Base-by-base conservation (phyloP, 2,329 filamentous ascomycete species). In the Raffaelea arxii region DNA sequence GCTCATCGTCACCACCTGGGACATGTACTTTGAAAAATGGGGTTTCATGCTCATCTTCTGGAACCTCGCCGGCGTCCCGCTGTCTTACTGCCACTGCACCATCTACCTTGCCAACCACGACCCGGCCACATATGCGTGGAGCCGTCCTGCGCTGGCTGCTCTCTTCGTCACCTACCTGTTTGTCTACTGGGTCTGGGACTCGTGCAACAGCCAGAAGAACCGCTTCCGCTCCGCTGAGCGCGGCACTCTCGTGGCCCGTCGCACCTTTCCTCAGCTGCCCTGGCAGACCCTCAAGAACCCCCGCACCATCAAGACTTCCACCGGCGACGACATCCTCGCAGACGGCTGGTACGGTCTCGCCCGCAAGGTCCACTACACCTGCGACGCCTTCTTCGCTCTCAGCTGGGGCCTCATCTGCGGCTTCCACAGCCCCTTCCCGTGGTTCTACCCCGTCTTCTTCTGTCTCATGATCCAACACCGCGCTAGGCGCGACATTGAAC, bases 11-110 rank as follows among this genome's bases (percentile, higher is more conserved):
- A 82, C 82, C 12, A 87, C 84, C 39, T 91, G 86, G 81, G 86
- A 92, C 61, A 90, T 92, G 80, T 90, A 89, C 69, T 87, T 85
- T 58, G 86, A 91, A 69, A 90, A 91, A 68, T 86, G 83, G 75
- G 86, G 86, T 48, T 91, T 90, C 70, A 89, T 91, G 84, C 75
- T 91, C 51, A 88, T 88, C 62, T 91, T 90, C 74, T 91, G 86
- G 86, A 91, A 90, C 65, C 67, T 91, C 64, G 84, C 85, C 30
- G 86, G 86, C 56, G 86, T 90, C 18, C 86, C 86, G 2, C 71
- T 91, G 48, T 83, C 76, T 49, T 91, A 91, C 72, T 89, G 85
- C 69, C 85, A 90, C 71, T 88, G 82, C 72, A 86, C 82, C 25
- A 75, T 91, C 57, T 91, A 83, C 67, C 72, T 91, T 44, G 85